Percentiles rank a stretch among this genome's conserved stretches.
Evolutionary conservation across 1,284 basidiomycete genomes (phyloP).

Genomic region (Cutaneotrichosporon sp.): DNA sequence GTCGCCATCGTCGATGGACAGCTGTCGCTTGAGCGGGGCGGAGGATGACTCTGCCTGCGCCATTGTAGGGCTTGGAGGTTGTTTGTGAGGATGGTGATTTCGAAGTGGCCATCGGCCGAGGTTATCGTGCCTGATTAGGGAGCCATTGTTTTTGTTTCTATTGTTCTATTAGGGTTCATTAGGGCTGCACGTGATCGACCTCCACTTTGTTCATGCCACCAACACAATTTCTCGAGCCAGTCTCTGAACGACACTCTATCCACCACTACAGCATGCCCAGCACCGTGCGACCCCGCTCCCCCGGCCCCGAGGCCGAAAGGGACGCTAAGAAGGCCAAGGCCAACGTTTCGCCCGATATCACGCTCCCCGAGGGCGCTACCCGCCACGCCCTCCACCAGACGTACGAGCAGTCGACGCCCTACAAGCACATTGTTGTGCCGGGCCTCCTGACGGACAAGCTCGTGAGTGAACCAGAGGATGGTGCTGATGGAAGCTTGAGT

Average conservation of each 20-base stretch:
- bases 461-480: conserved; percentile 53
- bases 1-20: not conserved
- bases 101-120: not conserved
- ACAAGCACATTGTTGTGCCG: conserved; percentile 79
- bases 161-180: not conserved
- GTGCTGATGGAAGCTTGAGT: conserved; percentile 58
- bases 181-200: conserved; percentile 10
- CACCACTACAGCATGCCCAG: conserved; percentile 31
- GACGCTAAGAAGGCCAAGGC: conserved; percentile 33
- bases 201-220: conserved; percentile 4
- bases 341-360: conserved; percentile 30
- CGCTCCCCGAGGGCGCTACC: conserved; percentile 27
- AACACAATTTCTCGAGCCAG: conserved; percentile 5
- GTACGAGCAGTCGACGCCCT: conserved; percentile 70
- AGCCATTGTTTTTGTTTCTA: not conserved
- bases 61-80: not conserved
- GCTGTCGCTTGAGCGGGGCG: conserved; percentile 8
- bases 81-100: not conserved
- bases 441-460: conserved; percentile 83
- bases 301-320: conserved; percentile 20
- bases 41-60: conserved; percentile 8
- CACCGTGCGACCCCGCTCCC: conserved; percentile 31
- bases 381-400: conserved; percentile 40
- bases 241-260: not conserved
- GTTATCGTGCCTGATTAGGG: not conserved